Evolutionary conservation across 768 basidiomycete genomes (phyloP), one percentile per base, ranked within the genome.

Genomic region (Leccinum arenicola): DNA sequence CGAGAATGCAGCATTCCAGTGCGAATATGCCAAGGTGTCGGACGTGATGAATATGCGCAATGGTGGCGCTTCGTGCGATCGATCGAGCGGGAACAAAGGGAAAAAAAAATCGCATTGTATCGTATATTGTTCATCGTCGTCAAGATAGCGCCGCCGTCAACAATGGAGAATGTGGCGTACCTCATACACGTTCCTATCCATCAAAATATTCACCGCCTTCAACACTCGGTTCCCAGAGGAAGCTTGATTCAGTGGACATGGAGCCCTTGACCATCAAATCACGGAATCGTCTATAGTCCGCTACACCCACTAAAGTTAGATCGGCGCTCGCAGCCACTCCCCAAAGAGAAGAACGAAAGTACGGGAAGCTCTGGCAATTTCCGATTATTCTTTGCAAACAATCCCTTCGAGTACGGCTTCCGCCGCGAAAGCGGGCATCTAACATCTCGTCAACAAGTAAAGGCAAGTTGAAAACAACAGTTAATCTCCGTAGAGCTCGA

Each of bases 401-500:
- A 38, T n/a, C 55, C 51, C 63, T 52, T 61, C 40, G 52, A 63
- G 50, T 35, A 55, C 61, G 68, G 63, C 29, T 58, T 65, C 33
- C 63, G 57, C 63, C 59, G 57, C 55, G 47, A 65, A 59, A 53
- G 57, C 62, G 68, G 60, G 12, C 64, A 68, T 52, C 47, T 56
- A 43, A 63, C 59, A 61, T 65, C 61, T 57, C 53, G 65, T 50
- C 54, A 60, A 62, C 55, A 57, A 56, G 59, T 29, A 50, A 54
- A 55, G 55, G 11, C 54, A 27, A 63, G 63, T 56, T 48, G 52
- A 63, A 58, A 53, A 25, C 19, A 57, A 63, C 59, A 50, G 57
- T 70, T 74, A 67, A 73, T 73, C 65, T 66, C 74, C 73, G 68
- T 88, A 91, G 49, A 91, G 75, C 67, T 86, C 81, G 68, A 91